phyloP scores from a whole-genome alignment of 2,329 filamentous ascomycete species.

The Monosporascus sp. region DNA sequence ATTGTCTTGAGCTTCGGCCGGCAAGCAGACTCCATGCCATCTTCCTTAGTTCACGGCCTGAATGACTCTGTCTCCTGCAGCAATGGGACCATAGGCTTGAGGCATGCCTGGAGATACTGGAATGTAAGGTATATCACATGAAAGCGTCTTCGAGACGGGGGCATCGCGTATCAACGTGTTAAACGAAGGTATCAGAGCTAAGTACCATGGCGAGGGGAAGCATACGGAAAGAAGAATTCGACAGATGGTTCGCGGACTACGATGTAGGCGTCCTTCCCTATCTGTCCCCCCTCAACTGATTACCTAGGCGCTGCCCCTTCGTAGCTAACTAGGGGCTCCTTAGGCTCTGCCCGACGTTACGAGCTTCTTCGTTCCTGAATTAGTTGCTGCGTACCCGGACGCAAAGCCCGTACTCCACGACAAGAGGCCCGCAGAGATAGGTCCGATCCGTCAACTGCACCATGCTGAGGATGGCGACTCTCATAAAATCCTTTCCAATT shows the following conservation, averaged over 20 bases:
- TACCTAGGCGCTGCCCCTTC: no score
- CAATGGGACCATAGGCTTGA: slow-evolving; percentile 3
- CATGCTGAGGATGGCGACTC: neutral
- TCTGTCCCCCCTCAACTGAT: neutral
- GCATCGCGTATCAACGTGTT: slow-evolving; percentile 2
- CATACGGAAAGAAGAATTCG: slow-evolving; percentile 2
- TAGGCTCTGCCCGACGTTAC: slow-evolving; percentile 3
- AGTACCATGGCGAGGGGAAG: slow-evolving; percentile 1
- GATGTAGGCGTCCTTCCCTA: neutral
- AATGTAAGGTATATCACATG: slow-evolving; percentile 3
- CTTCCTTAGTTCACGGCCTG: neutral
- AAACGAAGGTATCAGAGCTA: slow-evolving; percentile 1
- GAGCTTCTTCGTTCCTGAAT: slow-evolving; percentile 1
- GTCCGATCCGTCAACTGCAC: neutral
- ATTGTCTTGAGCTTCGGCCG: slow-evolving; percentile 2
- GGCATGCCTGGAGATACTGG: slow-evolving; percentile 3
- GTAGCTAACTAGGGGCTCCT: neutral
- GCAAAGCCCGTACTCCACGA: slow-evolving; percentile 3
- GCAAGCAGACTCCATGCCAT: neutral
- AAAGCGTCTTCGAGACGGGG: slow-evolving; percentile 2
- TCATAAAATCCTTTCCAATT: neutral
- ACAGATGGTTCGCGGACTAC: slow-evolving; percentile 3
- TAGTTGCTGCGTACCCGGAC: slow-evolving; percentile 5
- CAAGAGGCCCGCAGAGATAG: slow-evolving; percentile 1
- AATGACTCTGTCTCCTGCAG: neutral